Conservation (phyloP, 1,284 basidiomycete species). For the Cryptococcus amylolentus region DNA sequence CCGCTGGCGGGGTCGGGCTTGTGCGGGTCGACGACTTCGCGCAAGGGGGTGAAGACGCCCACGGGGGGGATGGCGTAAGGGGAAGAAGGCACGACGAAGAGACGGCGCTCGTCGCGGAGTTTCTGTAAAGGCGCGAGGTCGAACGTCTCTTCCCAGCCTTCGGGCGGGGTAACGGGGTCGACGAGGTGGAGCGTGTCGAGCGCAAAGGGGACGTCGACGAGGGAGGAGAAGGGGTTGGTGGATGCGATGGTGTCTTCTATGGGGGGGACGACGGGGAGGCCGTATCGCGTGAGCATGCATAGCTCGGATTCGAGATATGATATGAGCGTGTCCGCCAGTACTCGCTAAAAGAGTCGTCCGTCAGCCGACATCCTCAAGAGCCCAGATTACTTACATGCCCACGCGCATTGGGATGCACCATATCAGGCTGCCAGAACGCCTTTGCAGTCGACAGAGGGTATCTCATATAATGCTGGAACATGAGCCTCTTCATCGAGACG, state of each 20-base stretch:
- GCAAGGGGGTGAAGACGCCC: conserved; percentile 37
- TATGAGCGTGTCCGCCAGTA: conserved; percentile 46
- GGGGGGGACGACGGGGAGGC: conserved; percentile 30
- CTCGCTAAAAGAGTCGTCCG: conserved; percentile 19
- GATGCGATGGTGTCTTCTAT: conserved; percentile 34
- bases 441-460: conserved; percentile 39
- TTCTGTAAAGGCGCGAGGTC: conserved; percentile 23
- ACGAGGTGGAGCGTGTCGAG: conserved; percentile 30
- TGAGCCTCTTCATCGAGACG: conserved; percentile 43
- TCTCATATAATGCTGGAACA: conserved; percentile 46
- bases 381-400: conserved; percentile 36
- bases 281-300: conserved; percentile 40
- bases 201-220: conserved; percentile 40
- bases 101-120: conserved; percentile 30
- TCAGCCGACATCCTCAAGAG: background rate
- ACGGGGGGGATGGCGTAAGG: conserved; percentile 41
- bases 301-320: conserved; percentile 49
- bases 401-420: conserved; percentile 46
- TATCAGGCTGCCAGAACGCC: conserved; percentile 41
- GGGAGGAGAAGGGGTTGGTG: conserved; percentile 17
- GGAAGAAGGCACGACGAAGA: conserved; percentile 35
- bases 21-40: conserved; percentile 37
- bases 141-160: conserved; percentile 42
- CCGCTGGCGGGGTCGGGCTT: conserved; percentile 28
- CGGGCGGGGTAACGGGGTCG: conserved; percentile 28